Percentiles rank a stretch among this genome's conserved stretches.
phyloP scores from a whole-genome alignment of 2,329 filamentous ascomycete species.

The Ceratocystis huliohia region DNA sequence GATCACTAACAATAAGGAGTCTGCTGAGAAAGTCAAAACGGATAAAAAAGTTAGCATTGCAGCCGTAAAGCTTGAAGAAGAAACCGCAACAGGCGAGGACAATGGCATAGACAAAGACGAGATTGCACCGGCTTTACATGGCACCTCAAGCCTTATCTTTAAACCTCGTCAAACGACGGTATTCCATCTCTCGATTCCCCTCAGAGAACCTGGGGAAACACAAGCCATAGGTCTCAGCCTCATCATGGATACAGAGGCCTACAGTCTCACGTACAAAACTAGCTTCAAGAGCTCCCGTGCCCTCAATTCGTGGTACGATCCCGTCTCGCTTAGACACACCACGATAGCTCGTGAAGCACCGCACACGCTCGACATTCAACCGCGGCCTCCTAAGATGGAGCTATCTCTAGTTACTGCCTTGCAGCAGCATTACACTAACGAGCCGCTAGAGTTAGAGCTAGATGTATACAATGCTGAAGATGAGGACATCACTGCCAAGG shows the following conservation, averaged over 20 bases:
- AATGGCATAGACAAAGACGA: constrained; percentile 24
- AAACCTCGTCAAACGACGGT: constrained; percentile 54
- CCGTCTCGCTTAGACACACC: constrained; percentile 31
- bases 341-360: constrained; percentile 38
- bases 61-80: constrained; percentile 27
- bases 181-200: constrained; percentile 56
- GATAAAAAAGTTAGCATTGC: constrained; percentile 24
- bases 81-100: constrained; percentile 25
- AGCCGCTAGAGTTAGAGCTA: constrained; percentile 55
- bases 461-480: constrained; percentile 73
- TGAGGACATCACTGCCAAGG: constrained; percentile 56
- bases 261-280: constrained; percentile 55
- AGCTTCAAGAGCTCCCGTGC: constrained; percentile 35
- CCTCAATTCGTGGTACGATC: constrained; percentile 39
- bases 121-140: constrained; percentile 23
- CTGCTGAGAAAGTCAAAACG: constrained; percentile 19
- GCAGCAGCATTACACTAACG: constrained; percentile 74
- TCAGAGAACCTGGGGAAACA: constrained; percentile 72
- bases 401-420: constrained; percentile 51
- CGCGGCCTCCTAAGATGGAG: constrained; percentile 84
- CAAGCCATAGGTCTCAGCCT: constrained; percentile 52
- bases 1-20: constrained; percentile 33
- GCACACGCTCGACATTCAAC: constrained; percentile 57
- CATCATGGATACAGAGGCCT: constrained; percentile 49
- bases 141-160: constrained; percentile 14